Conservation (phyloP, 495 filamentous ascomycete genomes). For the Amphirosellinia nigrospora region DNA sequence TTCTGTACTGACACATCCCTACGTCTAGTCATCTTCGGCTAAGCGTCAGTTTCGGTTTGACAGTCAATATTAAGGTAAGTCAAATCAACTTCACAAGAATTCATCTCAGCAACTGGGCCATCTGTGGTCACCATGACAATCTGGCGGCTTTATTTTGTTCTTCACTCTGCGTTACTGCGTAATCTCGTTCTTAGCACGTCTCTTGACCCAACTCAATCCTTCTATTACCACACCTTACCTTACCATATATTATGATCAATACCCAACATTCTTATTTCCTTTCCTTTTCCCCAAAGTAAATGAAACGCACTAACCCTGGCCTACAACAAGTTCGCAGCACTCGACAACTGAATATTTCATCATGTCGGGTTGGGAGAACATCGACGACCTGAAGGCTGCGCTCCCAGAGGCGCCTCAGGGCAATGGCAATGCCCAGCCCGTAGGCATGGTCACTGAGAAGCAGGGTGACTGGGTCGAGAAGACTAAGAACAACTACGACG, state of each 20-base stretch:
- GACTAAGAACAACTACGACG: conserved; percentile 61
- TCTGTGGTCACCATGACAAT: background rate
- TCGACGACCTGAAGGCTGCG: conserved; percentile 41
- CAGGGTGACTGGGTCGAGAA: conserved; percentile 59
- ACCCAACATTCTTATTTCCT: background rate
- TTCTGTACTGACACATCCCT: background rate
- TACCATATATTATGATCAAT: background rate
- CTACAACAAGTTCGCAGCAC: background rate
- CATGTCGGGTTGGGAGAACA: conserved; percentile 47
- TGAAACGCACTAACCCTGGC: background rate
- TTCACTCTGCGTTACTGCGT: background rate
- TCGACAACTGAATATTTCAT: background rate
- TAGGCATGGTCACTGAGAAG: conserved; percentile 33
- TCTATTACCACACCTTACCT: background rate
- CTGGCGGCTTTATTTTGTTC: background rate
- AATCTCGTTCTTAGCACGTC: background rate
- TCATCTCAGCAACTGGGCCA: background rate
- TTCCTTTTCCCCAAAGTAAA: background rate
- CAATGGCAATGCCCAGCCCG: conserved; percentile 26
- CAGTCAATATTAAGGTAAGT: background rate
- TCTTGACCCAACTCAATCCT: background rate
- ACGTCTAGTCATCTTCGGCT: background rate
- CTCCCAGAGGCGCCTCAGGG: conserved; percentile 32
- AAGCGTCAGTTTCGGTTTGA: background rate
- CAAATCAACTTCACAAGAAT: background rate